phyloP scores from a whole-genome alignment of 768 basidiomycete species.

The Gymnopilus dilepis region DNA sequence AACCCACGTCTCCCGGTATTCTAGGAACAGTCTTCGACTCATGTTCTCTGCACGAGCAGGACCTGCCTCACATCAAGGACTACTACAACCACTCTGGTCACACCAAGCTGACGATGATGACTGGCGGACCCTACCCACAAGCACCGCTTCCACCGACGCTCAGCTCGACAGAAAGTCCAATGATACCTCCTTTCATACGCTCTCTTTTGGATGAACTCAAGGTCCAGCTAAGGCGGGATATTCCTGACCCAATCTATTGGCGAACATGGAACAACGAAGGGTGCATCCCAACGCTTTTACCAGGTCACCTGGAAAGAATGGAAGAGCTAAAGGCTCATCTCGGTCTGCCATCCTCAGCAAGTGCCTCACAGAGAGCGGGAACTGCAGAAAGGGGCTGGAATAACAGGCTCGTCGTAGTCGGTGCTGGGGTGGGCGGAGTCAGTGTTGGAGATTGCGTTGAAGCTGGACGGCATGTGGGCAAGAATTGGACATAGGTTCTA shows the following conservation, averaged over 20 bases:
- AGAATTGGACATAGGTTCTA: slow-evolving; percentile 30
- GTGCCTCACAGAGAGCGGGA: neutral
- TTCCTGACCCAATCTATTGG: slow-evolving; percentile 63
- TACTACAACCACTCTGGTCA: slow-evolving; percentile 40
- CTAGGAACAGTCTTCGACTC: slow-evolving; percentile 94
- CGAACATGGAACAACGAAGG: slow-evolving; percentile 57
- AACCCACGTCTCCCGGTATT: slow-evolving; percentile 44
- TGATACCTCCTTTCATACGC: slow-evolving; percentile 30
- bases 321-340: slow-evolving; percentile 55
- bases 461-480: slow-evolving; percentile 65
- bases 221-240: slow-evolving; percentile 46
- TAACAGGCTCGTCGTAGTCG: slow-evolving; percentile 64
- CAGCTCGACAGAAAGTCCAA: slow-evolving; percentile 28
- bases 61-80: slow-evolving; percentile 24
- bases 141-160: slow-evolving; percentile 31
- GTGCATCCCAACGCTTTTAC: slow-evolving; percentile 81
- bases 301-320: slow-evolving; percentile 78
- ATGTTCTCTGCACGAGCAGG: slow-evolving; percentile 68
- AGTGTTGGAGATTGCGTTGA: slow-evolving; percentile 88
- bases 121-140: slow-evolving; percentile 75
- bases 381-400: slow-evolving; percentile 39
- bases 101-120: slow-evolving; percentile 89
- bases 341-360: neutral
- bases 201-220: slow-evolving; percentile 46
- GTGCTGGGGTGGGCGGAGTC: slow-evolving; percentile 87